Evolutionary conservation across 1,139 yeast species (phyloP), one percentile per base, ranked within the genome.

Genomic region (Magnusiomyces tetraspermus): DNA sequence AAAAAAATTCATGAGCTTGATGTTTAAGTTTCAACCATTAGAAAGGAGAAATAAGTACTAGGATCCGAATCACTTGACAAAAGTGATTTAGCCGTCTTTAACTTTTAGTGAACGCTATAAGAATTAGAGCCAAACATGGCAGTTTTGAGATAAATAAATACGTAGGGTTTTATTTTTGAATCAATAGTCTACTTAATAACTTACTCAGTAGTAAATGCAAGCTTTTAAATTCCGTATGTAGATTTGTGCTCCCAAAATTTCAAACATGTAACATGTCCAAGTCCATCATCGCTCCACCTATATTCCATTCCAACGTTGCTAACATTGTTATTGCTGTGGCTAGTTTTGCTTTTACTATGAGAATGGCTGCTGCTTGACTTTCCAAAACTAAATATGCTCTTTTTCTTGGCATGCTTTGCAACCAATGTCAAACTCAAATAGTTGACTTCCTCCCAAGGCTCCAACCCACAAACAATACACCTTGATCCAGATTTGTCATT

Each of bases 241-340:
- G 50, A 21, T 17, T 53, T 40, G 44, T 54, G 42, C 8, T 22
- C 37, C 56, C 56, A 54, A 41, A 54, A 49, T 17, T 51, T 50
- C 44, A 54, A 36, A 31, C 56, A 54, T n/a, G 50, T 51, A 13
- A 38, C 51, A 44, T 54, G 56, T 1, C 56, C 56, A 13, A 51
- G 37, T 1, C 44, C 31, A 17, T 17, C 31, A 42, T 22, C 17
- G n/a, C 21, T 11, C 48, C 37, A 52, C 8, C 30, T 10, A 23
- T 41, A 26, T 30, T 24, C 30, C 19, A 41, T 41, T 30, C 28
- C 5, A 19, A 36, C 17, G 19, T 5, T 36, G 15, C 17, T 4
- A 19, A 36, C n/a, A n/a, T n/a, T n/a, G 17, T 36, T n/a, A 38
- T 10, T 37, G 44, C 17, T 24, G 26, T 6, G 15, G 30, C 28